Conservation (phyloP, 257 asterid genomes). For the Solanum arcanum region DNA sequence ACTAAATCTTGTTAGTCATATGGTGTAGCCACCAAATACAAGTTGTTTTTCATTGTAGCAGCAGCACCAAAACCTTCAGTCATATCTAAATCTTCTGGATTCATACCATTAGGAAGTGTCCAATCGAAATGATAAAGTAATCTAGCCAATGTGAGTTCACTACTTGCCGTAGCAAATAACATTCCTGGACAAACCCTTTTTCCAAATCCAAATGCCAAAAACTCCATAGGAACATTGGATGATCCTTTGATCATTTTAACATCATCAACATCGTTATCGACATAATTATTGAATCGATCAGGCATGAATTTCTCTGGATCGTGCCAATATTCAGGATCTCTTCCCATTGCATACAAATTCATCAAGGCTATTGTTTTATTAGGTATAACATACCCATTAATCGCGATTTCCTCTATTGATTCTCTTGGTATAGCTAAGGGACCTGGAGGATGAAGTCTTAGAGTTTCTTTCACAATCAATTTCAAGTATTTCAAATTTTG, state of each 20-base stretch:
- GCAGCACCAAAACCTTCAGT: not conserved
- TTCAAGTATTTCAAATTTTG: conserved; percentile 3
- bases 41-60: not conserved
- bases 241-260: not conserved
- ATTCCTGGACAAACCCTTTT: conserved; percentile 19
- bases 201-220: not conserved
- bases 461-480: not conserved
- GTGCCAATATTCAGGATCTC: not conserved
- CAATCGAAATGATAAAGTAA: conserved; percentile 19
- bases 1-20: not conserved
- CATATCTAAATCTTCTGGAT: conserved; percentile 8
- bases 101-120: conserved; percentile 5
- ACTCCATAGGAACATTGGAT: not conserved
- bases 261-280: no score
- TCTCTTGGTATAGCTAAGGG: not conserved
- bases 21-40: not conserved
- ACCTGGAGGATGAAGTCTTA: not conserved
- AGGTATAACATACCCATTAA: conserved; percentile 4
- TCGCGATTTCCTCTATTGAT: not conserved
- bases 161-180: not conserved
- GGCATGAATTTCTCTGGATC: not conserved
- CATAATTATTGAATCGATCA: not conserved
- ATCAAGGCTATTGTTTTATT: not conserved
- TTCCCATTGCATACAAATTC: conserved; percentile 4
- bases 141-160: conserved; percentile 9